Percentiles rank a stretch among this genome's conserved stretches.
Evolutionary conservation across 257 asterid species (phyloP).

Genomic region (Nicotiana benthamiana): DNA sequence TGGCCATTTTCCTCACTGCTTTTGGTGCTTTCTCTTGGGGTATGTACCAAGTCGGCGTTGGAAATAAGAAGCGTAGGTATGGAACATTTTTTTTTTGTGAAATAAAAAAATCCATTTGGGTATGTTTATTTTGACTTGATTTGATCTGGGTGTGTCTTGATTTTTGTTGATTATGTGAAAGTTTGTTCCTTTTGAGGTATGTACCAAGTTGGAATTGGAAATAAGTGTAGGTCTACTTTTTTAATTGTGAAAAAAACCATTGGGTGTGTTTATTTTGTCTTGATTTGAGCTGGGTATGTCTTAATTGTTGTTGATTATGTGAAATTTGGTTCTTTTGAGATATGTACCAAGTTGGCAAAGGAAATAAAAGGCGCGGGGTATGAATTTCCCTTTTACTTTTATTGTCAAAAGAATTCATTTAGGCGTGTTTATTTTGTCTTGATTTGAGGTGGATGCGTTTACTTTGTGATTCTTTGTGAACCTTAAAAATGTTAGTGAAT

Average conservation of each 20-base stretch:
- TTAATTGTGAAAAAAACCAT: neutral
- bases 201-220: neutral
- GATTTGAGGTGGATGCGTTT: neutral
- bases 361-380: conserved; percentile 67
- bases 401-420: neutral
- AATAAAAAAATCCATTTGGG: neutral
- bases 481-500: neutral
- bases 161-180: neutral
- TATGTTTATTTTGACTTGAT: neutral
- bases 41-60: conserved; percentile 90
- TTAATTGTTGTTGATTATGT: neutral
- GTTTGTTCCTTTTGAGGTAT: neutral
- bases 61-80: conserved; percentile 94
- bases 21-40: conserved; percentile 86
- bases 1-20: conserved; percentile 72
- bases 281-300: neutral
- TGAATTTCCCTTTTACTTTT: too few relatives aligned
- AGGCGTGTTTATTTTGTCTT: neutral
- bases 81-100: neutral
- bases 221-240: neutral
- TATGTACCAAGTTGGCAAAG: conserved; percentile 84
- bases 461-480: neutral
- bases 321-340: conserved; percentile 24
- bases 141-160: neutral
- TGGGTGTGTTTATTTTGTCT: neutral